Evolutionary conservation across 495 filamentous ascomycete species (phyloP).

Genomic region (Polyplosphaeria fusca): DNA sequence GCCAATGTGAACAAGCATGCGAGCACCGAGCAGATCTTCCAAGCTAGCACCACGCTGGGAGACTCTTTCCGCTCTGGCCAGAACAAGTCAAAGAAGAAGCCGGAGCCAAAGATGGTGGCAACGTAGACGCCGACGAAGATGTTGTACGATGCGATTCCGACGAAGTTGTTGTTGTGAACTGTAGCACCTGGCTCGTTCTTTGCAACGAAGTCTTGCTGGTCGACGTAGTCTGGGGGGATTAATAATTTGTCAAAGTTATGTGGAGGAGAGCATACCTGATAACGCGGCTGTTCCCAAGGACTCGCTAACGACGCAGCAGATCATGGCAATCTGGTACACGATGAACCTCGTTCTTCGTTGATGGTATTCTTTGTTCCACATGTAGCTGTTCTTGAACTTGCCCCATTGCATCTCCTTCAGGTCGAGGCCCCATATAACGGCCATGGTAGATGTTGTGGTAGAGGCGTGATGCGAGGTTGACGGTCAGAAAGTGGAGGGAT

Average conservation of each 20-base stretch:
- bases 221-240: conserved; percentile 45
- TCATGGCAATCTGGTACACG: conserved; percentile 54
- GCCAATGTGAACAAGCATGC: conserved; percentile 45
- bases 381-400: conserved; percentile 51
- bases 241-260: conserved; percentile 2
- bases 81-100: conserved; percentile 55
- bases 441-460: conserved; percentile 32
- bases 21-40: conserved; percentile 48
- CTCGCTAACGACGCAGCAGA: conserved; percentile 53
- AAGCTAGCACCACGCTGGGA: conserved; percentile 45
- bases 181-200: conserved; percentile 34
- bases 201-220: conserved; percentile 46
- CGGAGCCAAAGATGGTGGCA: conserved; percentile 52
- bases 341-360: conserved; percentile 53
- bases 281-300: conserved; percentile 50
- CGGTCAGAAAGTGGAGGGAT: not conserved
- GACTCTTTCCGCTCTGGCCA: conserved; percentile 51
- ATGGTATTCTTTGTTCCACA: conserved; percentile 51
- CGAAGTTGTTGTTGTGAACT: conserved; percentile 47
- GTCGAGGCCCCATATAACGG: conserved; percentile 53
- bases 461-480: not conserved
- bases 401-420: conserved; percentile 51
- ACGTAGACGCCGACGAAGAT: conserved; percentile 55
- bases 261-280: conserved; percentile 39
- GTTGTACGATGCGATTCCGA: conserved; percentile 51